These are phyloP conservation scores for Eutrema japonicum DNA, from an alignment of 345 rosid genomes.

Conservation along the genomic window DNA sequence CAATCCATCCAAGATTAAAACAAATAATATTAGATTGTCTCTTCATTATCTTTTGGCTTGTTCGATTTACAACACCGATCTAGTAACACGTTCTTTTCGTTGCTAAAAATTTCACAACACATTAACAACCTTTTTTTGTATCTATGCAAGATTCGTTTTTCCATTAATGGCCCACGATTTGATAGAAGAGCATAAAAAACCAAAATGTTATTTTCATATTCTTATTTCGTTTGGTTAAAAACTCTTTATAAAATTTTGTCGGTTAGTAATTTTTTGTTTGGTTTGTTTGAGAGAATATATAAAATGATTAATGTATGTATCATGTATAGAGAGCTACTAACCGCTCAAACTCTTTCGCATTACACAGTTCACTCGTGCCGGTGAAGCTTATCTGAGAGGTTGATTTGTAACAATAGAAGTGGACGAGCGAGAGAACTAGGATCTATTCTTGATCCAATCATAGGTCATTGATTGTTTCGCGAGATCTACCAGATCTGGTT, in stretches of 20 bases:
- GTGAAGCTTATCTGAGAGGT: background rate
- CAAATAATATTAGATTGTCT: background rate
- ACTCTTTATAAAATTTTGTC: background rate
- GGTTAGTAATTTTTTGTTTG: constrained; percentile 26
- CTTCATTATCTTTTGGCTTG: background rate
- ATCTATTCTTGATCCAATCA: background rate
- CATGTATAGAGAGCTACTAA: background rate
- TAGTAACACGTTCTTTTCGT: background rate
- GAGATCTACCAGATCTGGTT: constrained; percentile 44
- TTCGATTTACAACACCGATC: background rate
- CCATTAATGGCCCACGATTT: constrained; percentile 16
- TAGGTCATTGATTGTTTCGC: constrained; percentile 6
- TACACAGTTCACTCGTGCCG: constrained; percentile 16
- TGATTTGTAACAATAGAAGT: background rate
- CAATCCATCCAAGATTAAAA: background rate
- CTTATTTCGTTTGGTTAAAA: background rate
- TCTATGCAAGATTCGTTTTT: background rate
- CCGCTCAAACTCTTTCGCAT: constrained; percentile 17
- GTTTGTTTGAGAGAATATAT: background rate
- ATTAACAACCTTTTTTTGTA: background rate
- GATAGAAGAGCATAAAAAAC: constrained; percentile 6
- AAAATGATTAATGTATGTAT: background rate
- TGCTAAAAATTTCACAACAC: background rate
- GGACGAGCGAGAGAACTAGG: constrained; percentile 11
- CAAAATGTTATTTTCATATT: constrained; percentile 13